phyloP scores from a whole-genome alignment of 768 basidiomycete genomes.

The Boletus rufocinnamomeus region DNA sequence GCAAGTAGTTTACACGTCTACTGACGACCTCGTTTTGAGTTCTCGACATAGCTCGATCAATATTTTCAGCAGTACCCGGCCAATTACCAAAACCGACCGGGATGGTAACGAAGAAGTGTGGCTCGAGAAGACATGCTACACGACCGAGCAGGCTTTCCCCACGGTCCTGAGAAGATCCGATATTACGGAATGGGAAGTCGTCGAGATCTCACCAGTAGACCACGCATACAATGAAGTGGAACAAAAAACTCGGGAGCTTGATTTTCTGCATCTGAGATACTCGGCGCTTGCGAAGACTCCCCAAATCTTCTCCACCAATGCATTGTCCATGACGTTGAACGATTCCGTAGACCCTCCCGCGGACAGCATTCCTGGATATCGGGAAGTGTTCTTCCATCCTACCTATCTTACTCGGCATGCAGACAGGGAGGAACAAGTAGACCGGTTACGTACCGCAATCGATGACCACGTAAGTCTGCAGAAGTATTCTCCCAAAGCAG shows the following conservation, averaged over 20 bases:
- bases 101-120: constrained; percentile 76
- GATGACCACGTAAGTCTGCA: constrained; percentile 69
- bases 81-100: constrained; percentile 59
- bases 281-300: constrained; percentile 76
- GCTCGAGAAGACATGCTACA: constrained; percentile 87
- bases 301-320: constrained; percentile 74
- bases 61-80: constrained; percentile 75
- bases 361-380: constrained; percentile 75
- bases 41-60: constrained; percentile 67
- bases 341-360: constrained; percentile 80
- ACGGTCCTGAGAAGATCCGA: constrained; percentile 90
- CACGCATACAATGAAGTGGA: constrained; percentile 82
- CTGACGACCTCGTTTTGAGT: neutral
- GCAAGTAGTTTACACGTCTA: constrained; percentile 38
- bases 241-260: constrained; percentile 76
- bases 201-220: constrained; percentile 85
- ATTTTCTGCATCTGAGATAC: constrained; percentile 67
- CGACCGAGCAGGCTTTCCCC: constrained; percentile 87
- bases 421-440: constrained; percentile 67
- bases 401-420: constrained; percentile 70
- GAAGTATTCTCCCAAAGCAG: neutral
- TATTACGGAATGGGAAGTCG: constrained; percentile 65
- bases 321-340: constrained; percentile 85
- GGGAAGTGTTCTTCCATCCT: constrained; percentile 71
- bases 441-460: constrained; percentile 71